Base-by-base conservation (phyloP, 1,139 yeast species). In the Saccharomyces pastorianus region DNA sequence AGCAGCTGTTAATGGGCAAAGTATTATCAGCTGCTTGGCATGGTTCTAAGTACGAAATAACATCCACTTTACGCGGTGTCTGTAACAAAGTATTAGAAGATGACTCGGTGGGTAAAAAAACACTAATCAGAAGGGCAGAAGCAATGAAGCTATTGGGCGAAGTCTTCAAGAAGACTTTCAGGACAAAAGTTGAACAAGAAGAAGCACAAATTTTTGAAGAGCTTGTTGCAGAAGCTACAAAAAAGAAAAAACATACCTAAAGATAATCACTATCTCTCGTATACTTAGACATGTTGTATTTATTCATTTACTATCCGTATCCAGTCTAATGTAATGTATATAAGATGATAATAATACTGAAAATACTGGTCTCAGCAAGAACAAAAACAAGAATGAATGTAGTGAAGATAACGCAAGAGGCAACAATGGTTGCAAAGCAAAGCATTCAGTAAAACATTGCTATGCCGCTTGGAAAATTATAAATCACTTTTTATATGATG, bases 11-110 rank as follows among this genome's bases (percentile, higher is more conserved):
- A 49, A 81, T 89, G 81, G 97, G 96, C 46, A 93, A 91, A 68
- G 91, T 91, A 2, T 75, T 91, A 51, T 91, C 95, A 4, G 97
- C 97, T 0, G 96, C 97, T 8, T 91, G 99, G 99, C 85, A 86
- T 51, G 98, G 97, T 0, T 88, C 96, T 25, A 84, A 83, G 63
- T 85, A 84, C 69, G 99, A 91, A 70, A 87, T 91, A 55, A 93
- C 88, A 66, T 81, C 93, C n/a, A 88, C 96, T 0, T 76, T 89
- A 38, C 75, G 97, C 55, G 88, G 82, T 25, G 97, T 91, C 17
- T 91, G 96, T 69, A 96, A 90, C 66, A 73, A 72, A 49, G 84
- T 90, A 4, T 74, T 93, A 52, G 85, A 85, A 60, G 88, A 86
- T 66, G 71, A 76, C 51, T 73, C 75, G 0, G 87, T 82, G 6